Evolutionary conservation across 2,329 filamentous ascomycete genomes (phyloP).

Genomic region (Dactylellina haptotyla): DNA sequence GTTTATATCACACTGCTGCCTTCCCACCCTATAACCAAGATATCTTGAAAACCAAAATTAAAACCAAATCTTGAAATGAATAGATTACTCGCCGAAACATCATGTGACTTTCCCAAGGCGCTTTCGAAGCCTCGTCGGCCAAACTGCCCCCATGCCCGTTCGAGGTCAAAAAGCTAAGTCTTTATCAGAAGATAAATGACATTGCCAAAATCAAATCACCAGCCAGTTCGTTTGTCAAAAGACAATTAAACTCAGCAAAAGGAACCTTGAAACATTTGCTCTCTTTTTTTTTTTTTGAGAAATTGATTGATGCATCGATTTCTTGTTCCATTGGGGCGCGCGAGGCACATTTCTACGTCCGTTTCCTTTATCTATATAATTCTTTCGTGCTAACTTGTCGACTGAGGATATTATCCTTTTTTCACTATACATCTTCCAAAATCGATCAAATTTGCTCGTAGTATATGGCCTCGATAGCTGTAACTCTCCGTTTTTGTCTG

Average conservation of each 20-base stretch:
- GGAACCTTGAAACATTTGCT: too few species aligned
- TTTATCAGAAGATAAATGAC: constrained; percentile 21
- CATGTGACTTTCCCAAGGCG: constrained; percentile 5
- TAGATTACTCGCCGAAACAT: too few species aligned
- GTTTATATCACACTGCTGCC: too few species aligned
- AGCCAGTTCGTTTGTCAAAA: neutral
- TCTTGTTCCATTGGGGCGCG: neutral
- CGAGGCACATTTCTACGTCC: neutral
- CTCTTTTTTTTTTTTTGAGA: constrained; percentile 20
- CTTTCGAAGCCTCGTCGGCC: constrained; percentile 53
- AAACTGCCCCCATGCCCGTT: constrained; percentile 13
- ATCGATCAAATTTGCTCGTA: too few species aligned
- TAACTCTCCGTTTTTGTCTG: too few species aligned
- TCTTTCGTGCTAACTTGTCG: neutral
- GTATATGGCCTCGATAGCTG: too few species aligned
- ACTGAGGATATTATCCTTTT: too few species aligned
- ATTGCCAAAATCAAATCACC: constrained; percentile 35
- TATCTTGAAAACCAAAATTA: too few species aligned
- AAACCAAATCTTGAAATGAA: too few species aligned
- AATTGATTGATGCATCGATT: constrained; percentile 26
- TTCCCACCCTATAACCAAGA: too few species aligned
- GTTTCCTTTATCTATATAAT: neutral
- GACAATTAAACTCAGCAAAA: too few species aligned
- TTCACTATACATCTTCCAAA: too few species aligned
- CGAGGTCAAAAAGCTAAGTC: constrained; percentile 53